Conservation (phyloP, 1,284 basidiomycete genomes). For the Pholiota adiposa region DNA sequence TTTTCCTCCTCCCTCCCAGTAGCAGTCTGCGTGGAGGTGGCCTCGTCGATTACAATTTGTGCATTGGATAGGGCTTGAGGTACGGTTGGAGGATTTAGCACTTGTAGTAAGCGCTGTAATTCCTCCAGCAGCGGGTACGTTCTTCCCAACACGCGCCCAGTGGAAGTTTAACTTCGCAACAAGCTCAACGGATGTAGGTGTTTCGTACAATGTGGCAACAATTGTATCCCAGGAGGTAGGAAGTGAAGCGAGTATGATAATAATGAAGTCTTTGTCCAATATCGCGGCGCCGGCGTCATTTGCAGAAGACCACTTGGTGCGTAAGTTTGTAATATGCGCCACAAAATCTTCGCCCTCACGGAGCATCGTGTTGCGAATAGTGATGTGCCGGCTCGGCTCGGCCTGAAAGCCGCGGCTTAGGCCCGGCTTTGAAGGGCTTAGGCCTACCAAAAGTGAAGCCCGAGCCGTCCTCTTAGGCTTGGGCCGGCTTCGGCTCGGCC, state of each 20-base stretch:
- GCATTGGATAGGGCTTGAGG: not conserved
- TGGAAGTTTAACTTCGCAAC: not conserved
- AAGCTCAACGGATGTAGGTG: not conserved
- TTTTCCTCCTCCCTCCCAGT: slow-evolving; percentile 29
- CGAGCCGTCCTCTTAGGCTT: too few species aligned
- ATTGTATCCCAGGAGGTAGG: slow-evolving; percentile 5
- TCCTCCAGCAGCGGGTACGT: not conserved
- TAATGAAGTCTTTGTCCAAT: slow-evolving; percentile 1
- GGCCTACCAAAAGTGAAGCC: too few species aligned
- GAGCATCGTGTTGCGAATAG: not conserved
- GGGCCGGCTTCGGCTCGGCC: too few species aligned
- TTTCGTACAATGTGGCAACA: not conserved
- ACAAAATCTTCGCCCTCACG: not conserved
- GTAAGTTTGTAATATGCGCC: not conserved
- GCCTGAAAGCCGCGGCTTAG: too few species aligned
- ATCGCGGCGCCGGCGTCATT: not conserved
- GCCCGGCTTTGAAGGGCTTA: too few species aligned
- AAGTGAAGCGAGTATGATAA: slow-evolving; percentile 2
- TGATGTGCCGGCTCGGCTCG: too few species aligned
- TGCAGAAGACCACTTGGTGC: not conserved
- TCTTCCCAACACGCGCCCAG: not conserved
- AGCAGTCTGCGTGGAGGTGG: slow-evolving; percentile 26
- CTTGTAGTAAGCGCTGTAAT: not conserved
- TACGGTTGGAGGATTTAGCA: not conserved
- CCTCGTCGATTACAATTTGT: slow-evolving; percentile 18